Conservation (phyloP, 2,329 filamentous ascomycete genomes). For the Dactylellina leptospora region DNA sequence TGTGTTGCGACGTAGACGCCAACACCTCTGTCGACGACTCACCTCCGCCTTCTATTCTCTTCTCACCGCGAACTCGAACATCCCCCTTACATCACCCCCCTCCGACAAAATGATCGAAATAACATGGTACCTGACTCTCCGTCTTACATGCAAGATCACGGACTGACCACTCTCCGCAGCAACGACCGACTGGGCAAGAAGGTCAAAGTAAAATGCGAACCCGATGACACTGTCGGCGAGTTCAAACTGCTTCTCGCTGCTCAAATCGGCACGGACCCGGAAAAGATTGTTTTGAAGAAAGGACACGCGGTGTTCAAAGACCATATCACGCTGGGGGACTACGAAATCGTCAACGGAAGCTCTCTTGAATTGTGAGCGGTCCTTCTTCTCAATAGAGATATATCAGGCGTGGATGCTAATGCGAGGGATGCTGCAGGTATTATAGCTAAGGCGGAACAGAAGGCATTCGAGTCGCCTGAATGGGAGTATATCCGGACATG, state of each 20-base stretch:
- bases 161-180: constrained; percentile 43
- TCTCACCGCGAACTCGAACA: too few relatives aligned
- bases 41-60: too few relatives aligned
- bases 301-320: constrained; percentile 56
- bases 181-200: constrained; percentile 71
- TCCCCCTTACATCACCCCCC: not conserved
- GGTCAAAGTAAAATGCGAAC: constrained; percentile 57
- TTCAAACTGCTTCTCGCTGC: constrained; percentile 57
- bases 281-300: constrained; percentile 58
- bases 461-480: not conserved
- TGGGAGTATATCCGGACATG: not conserved
- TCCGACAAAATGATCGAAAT: constrained; percentile 58
- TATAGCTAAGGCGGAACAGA: constrained; percentile 16
- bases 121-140: constrained; percentile 59
- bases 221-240: constrained; percentile 57
- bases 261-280: constrained; percentile 54
- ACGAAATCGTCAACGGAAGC: constrained; percentile 56
- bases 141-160: constrained; percentile 53
- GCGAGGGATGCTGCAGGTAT: constrained; percentile 14
- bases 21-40: too few relatives aligned
- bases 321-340: constrained; percentile 57
- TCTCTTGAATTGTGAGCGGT: constrained; percentile 55
- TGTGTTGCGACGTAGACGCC: too few relatives aligned
- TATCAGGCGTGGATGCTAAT: not conserved
- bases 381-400: not conserved